Evolutionary conservation across 805 yeast genomes (phyloP).

Genomic region (Myxozyma nipponensis): DNA sequence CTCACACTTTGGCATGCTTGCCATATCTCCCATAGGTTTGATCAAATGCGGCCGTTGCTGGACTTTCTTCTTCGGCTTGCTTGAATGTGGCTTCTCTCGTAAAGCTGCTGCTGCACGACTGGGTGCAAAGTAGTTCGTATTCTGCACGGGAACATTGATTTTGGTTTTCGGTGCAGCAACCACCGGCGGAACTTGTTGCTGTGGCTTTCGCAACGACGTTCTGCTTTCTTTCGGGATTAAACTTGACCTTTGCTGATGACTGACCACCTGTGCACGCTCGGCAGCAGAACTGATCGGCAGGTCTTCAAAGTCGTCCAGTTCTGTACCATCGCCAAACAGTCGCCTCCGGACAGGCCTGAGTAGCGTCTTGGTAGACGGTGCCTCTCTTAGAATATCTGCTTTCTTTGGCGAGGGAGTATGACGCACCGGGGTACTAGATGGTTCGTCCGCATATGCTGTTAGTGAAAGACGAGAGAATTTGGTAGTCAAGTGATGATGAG

Average conservation of each 20-base stretch:
- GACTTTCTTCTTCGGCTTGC: slow-evolving; percentile 5
- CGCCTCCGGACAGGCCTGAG: slow-evolving; percentile 23
- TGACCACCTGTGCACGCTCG: slow-evolving; percentile 11
- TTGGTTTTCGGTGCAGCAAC: not conserved
- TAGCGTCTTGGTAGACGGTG: slow-evolving; percentile 18
- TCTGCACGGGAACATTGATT: not conserved
- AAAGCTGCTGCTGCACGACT: not conserved
- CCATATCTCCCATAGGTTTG: slow-evolving; percentile 24
- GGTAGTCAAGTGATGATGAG: not conserved
- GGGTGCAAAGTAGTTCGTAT: not conserved
- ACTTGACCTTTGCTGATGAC: not conserved
- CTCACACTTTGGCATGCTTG: slow-evolving; percentile 13
- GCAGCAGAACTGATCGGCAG: slow-evolving; percentile 17
- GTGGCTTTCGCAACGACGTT: not conserved
- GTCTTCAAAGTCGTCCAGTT: slow-evolving; percentile 37
- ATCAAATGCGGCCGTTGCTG: slow-evolving; percentile 27
- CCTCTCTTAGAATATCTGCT: slow-evolving; percentile 15
- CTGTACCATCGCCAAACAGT: slow-evolving; percentile 35
- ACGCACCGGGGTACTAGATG: not conserved
- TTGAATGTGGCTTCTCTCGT: slow-evolving; percentile 3
- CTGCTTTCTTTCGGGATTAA: not conserved
- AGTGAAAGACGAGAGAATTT: not conserved
- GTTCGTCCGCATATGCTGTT: not conserved
- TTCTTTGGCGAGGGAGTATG: slow-evolving; percentile 17
- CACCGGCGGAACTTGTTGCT: not conserved